A percentile compares a stretch with the other conserved stretches of the same genome.
Conservation (phyloP, 2,329 filamentous ascomycete species). For the Alternaria ventricosa region DNA sequence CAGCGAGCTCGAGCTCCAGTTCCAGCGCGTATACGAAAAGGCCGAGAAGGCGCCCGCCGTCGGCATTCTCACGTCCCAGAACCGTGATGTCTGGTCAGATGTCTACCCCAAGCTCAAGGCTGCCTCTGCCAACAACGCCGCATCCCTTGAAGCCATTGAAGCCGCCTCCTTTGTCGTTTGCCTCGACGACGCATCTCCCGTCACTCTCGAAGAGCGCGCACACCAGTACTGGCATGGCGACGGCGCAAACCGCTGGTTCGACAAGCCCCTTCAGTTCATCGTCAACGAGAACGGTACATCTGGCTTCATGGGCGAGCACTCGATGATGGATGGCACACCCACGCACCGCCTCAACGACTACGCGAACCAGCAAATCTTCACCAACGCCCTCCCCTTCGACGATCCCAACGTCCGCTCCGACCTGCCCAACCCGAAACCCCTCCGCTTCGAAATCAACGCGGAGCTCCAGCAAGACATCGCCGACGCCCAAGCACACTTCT, state of each 20-base stretch:
- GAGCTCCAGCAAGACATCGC: conserved; percentile 80
- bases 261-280: conserved; percentile 98
- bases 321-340: conserved; percentile 99
- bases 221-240: conserved; percentile 99
- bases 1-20: conserved; percentile 87
- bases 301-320: conserved; percentile 98
- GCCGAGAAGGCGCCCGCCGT: conserved; percentile 72
- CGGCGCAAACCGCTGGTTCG: conserved; percentile 93
- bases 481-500: conserved; percentile 79
- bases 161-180: conserved; percentile 90
- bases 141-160: conserved; percentile 81
- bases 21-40: conserved; percentile 80
- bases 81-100: conserved; percentile 91
- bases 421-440: conserved; percentile 77
- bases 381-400: conserved; percentile 91
- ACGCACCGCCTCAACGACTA: conserved; percentile 97
- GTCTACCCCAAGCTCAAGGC: conserved; percentile 69
- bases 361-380: conserved; percentile 88
- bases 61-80: conserved; percentile 86
- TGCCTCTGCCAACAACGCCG: conserved; percentile 77
- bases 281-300: conserved; percentile 97
- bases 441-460: conserved; percentile 80
- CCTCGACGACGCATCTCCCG: conserved; percentile 86
- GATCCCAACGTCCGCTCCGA: conserved; percentile 78
- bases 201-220: conserved; percentile 94